Evolutionary conservation across 495 filamentous ascomycete species (phyloP).

Genomic region (Penicillium turbatum): DNA sequence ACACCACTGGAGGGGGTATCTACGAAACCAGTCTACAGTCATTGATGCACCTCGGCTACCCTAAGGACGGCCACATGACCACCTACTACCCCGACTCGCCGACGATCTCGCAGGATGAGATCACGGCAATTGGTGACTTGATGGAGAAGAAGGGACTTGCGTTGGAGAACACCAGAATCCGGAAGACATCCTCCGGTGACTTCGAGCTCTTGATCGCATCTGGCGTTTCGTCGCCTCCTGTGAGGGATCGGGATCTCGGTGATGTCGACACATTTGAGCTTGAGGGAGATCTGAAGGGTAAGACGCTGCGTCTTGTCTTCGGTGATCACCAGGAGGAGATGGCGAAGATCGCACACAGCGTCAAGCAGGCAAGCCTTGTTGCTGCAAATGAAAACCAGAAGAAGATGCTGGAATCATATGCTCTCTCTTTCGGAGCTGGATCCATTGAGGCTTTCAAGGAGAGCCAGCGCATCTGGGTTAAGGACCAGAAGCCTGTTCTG

Average conservation of each 20-base stretch:
- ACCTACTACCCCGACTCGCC: conserved; percentile 90
- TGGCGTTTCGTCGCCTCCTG: conserved; percentile 52
- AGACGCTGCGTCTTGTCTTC: conserved; percentile 70
- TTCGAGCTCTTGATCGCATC: conserved; percentile 87
- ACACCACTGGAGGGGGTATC: conserved; percentile 57
- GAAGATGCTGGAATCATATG: conserved; percentile 79
- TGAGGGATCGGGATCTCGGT: conserved; percentile 63
- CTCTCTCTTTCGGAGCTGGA: conserved; percentile 77
- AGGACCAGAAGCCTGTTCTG: conserved; percentile 82
- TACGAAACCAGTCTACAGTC: conserved; percentile 62
- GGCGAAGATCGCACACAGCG: conserved; percentile 66
- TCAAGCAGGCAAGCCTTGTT: conserved; percentile 67
- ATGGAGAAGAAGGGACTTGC: conserved; percentile 68
- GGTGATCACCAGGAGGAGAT: conserved; percentile 81
- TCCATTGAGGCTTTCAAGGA: conserved; percentile 88
- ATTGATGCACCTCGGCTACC: conserved; percentile 81
- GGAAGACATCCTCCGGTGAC: conserved; percentile 64
- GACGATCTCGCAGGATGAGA: conserved; percentile 80
- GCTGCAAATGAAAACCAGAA: conserved; percentile 82
- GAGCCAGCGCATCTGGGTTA: conserved; percentile 86
- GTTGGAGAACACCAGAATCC: conserved; percentile 84
- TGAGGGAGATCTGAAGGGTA: conserved; percentile 58
- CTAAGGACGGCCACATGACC: conserved; percentile 76
- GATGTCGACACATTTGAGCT: conserved; percentile 63
- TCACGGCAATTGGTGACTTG: conserved; percentile 65